These are phyloP conservation scores for Candida sanyiensis DNA, from an alignment of 805 yeast genomes.

Conservation along the genomic window DNA sequence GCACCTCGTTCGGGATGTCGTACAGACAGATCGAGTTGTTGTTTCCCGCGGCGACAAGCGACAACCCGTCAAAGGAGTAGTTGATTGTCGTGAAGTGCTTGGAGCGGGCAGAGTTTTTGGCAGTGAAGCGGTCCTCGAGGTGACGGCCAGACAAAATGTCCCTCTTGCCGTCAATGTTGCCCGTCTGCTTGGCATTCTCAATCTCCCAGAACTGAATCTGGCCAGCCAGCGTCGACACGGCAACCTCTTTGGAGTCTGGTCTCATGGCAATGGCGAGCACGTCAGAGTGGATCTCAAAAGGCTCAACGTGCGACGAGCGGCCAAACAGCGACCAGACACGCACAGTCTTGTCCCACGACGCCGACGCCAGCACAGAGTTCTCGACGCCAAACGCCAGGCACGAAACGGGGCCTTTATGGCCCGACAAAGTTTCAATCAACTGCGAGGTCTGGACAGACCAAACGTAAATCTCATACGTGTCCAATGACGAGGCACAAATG, in stretches of 20 bases:
- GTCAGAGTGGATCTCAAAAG: constrained; percentile 79
- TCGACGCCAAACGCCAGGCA: constrained; percentile 80
- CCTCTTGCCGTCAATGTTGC: constrained; percentile 76
- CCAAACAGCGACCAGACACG: constrained; percentile 91
- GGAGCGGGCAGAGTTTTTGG: constrained; percentile 77
- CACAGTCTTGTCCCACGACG: constrained; percentile 95
- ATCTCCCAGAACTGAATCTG: constrained; percentile 79
- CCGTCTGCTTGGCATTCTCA: constrained; percentile 72
- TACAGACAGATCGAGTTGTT: constrained; percentile 87
- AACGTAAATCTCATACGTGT: constrained; percentile 83
- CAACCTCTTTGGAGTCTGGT: constrained; percentile 89
- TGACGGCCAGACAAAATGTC: constrained; percentile 88
- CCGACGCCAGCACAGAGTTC: constrained; percentile 72
- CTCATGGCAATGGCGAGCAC: constrained; percentile 77
- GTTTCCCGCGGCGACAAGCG: constrained; percentile 89
- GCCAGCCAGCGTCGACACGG: constrained; percentile 86
- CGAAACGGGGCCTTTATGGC: constrained; percentile 95
- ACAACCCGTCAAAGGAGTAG: constrained; percentile 85
- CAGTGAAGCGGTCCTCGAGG: constrained; percentile 71
- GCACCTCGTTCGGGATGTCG: constrained; percentile 82
- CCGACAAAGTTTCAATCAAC: constrained; percentile 77
- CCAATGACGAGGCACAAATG: constrained; percentile 90
- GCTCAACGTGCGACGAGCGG: constrained; percentile 83
- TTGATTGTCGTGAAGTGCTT: constrained; percentile 75
- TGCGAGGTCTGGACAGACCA: constrained; percentile 98